Percentiles rank a stretch among this genome's conserved stretches.
These are phyloP conservation scores for Proliferodiscus dingleyae DNA, from an alignment of 2,329 filamentous ascomycete species.

Conservation along the genomic window DNA sequence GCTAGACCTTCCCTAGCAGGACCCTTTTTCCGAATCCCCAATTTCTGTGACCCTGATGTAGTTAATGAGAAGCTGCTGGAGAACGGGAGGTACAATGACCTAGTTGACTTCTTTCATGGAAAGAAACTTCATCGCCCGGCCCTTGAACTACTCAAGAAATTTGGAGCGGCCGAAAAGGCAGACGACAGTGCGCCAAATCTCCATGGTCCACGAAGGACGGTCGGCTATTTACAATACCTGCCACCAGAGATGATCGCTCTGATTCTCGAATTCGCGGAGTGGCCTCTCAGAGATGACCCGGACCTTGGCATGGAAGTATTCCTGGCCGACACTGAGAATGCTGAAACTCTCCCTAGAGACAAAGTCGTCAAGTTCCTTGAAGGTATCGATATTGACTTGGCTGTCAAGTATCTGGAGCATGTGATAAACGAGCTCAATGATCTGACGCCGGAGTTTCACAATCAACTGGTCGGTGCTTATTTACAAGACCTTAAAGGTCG, in stretches of 20 bases:
- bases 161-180: slow-evolving; percentile 58
- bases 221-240: slow-evolving; percentile 85
- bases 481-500: slow-evolving; percentile 42
- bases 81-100: slow-evolving; percentile 80
- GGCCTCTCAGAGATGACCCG: slow-evolving; percentile 72
- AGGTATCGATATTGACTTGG: slow-evolving; percentile 63
- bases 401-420: slow-evolving; percentile 83
- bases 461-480: slow-evolving; percentile 71
- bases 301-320: slow-evolving; percentile 88
- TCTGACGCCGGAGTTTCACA: slow-evolving; percentile 79
- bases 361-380: slow-evolving; percentile 71
- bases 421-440: slow-evolving; percentile 85
- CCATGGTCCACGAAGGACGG: slow-evolving; percentile 76
- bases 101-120: slow-evolving; percentile 96
- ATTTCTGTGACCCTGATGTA: slow-evolving; percentile 94
- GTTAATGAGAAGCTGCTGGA: slow-evolving; percentile 91
- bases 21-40: slow-evolving; percentile 88
- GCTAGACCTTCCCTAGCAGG: slow-evolving; percentile 78
- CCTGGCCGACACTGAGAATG: slow-evolving; percentile 87
- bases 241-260: slow-evolving; percentile 84
- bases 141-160: slow-evolving; percentile 73
- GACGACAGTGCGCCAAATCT: slow-evolving; percentile 52
- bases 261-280: slow-evolving; percentile 85
- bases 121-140: slow-evolving; percentile 90
- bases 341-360: slow-evolving; percentile 78